phyloP scores from a whole-genome alignment of 495 filamentous ascomycete genomes.

The Trichoderma reesei region DNA sequence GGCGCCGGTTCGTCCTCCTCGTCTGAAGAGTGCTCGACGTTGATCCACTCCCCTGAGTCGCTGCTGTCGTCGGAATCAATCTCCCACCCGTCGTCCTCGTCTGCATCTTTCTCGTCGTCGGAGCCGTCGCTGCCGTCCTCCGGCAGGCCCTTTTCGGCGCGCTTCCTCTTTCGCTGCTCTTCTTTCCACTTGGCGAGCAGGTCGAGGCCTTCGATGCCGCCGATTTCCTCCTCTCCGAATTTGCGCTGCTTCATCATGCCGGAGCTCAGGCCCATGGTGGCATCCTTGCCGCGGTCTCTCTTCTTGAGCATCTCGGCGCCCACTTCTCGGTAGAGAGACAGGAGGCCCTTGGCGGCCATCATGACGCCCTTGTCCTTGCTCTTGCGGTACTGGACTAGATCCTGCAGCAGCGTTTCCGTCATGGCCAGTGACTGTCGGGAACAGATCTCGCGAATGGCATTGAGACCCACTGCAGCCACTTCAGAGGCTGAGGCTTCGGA shows the following conservation, averaged over 20 bases:
- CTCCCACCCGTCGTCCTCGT: slow-evolving; percentile 68
- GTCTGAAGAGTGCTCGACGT: slow-evolving; percentile 77
- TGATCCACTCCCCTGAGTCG: slow-evolving; percentile 83
- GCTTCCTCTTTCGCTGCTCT: slow-evolving; percentile 67
- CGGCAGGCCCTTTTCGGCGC: slow-evolving; percentile 51
- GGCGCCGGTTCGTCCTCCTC: slow-evolving; percentile 55
- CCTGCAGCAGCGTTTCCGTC: slow-evolving; percentile 90
- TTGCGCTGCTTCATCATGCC: slow-evolving; percentile 60
- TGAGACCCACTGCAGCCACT: slow-evolving; percentile 86
- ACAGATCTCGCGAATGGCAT: slow-evolving; percentile 90
- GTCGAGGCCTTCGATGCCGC: slow-evolving; percentile 86
- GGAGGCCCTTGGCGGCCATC: slow-evolving; percentile 89
- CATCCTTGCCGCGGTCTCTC: slow-evolving; percentile 84
- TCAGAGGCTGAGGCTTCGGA: slow-evolving; percentile 86
- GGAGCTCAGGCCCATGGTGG: slow-evolving; percentile 66
- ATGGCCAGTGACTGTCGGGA: slow-evolving; percentile 87
- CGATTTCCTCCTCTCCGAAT: slow-evolving; percentile 71
- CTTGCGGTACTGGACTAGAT: slow-evolving; percentile 90
- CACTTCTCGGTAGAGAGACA: slow-evolving; percentile 83
- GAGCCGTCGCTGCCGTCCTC: slow-evolving; percentile 27
- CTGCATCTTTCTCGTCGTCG: slow-evolving; percentile 30
- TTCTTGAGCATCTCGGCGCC: slow-evolving; percentile 82
- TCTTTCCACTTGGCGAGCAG: slow-evolving; percentile 89
- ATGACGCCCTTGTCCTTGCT: slow-evolving; percentile 96
- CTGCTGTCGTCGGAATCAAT: slow-evolving; percentile 69